Conservation (phyloP, 768 basidiomycete species). For the Trametes elegans region DNA sequence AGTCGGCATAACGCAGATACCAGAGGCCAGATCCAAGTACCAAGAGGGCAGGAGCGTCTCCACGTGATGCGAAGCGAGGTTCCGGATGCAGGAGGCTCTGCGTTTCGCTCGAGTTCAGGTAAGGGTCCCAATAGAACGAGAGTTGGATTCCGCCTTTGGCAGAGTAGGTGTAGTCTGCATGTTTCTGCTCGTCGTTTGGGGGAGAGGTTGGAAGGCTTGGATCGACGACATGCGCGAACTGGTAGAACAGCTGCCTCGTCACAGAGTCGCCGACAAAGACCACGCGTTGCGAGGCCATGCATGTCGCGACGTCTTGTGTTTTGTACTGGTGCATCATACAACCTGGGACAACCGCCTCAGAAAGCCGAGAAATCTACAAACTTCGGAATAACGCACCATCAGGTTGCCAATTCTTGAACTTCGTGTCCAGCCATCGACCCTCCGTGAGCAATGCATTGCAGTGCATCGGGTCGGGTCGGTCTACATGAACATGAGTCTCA, state of each 20-base stretch:
- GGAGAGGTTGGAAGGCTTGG: constrained; percentile 49
- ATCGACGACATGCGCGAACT: constrained; percentile 63
- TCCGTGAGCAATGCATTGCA: constrained; percentile 68
- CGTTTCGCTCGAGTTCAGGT: constrained; percentile 66
- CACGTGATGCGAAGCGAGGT: not conserved
- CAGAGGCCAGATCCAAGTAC: constrained; percentile 87
- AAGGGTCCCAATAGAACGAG: constrained; percentile 84
- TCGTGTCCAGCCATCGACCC: constrained; percentile 77
- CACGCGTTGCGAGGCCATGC: constrained; percentile 57
- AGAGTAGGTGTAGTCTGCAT: constrained; percentile 56
- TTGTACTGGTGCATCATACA: constrained; percentile 77
- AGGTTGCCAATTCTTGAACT: constrained; percentile 80
- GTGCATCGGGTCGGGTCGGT: constrained; percentile 67
- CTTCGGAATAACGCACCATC: constrained; percentile 50
- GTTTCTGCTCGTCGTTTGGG: constrained; percentile 60
- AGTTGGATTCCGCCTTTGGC: constrained; percentile 46
- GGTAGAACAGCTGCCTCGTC: constrained; percentile 77
- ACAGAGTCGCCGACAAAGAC: constrained; percentile 87
- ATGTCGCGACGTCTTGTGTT: constrained; percentile 49
- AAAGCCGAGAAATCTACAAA: constrained; percentile 8
- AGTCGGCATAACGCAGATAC: constrained; percentile 79
- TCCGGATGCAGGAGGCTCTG: constrained; percentile 39
- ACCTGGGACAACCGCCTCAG: constrained; percentile 41
- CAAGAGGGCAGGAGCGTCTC: constrained; percentile 56
- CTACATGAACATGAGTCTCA: constrained; percentile 38